Evolutionary conservation across 2,329 filamentous ascomycete species (phyloP).

Genomic region (Mariannaea sp.): DNA sequence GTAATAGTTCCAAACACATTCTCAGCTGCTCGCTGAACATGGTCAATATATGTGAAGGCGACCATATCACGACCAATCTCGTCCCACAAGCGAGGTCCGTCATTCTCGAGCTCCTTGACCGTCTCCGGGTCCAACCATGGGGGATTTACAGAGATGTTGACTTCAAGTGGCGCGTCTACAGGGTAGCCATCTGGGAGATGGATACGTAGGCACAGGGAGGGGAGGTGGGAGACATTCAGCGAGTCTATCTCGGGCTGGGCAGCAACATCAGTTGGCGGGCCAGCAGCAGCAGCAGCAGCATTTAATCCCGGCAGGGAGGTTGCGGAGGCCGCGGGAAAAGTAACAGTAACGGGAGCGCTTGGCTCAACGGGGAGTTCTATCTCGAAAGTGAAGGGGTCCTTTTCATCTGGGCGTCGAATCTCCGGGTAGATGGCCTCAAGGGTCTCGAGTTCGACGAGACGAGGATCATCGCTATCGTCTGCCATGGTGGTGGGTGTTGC

Average conservation of each 20-base stretch:
- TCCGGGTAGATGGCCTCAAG: slow-evolving; percentile 71
- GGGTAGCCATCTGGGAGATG: slow-evolving; percentile 64
- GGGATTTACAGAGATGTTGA: slow-evolving; percentile 58
- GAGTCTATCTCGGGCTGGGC: slow-evolving; percentile 46
- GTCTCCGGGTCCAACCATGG: slow-evolving; percentile 60
- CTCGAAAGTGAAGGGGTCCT: slow-evolving; percentile 54
- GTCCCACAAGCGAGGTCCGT: slow-evolving; percentile 63
- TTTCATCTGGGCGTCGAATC: slow-evolving; percentile 51
- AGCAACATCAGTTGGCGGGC: slow-evolving; percentile 19
- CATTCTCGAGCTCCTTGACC: slow-evolving; percentile 55
- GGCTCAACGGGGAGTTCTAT: slow-evolving; percentile 64
- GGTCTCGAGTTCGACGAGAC: slow-evolving; percentile 63
- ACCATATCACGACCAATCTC: slow-evolving; percentile 63
- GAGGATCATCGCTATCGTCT: slow-evolving; percentile 55
- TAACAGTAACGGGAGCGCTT: slow-evolving; percentile 58
- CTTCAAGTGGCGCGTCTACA: slow-evolving; percentile 53
- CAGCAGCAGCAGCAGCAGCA: slow-evolving; percentile 3
- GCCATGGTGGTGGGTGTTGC: slow-evolving; percentile 45
- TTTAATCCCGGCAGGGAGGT: slow-evolving; percentile 23
- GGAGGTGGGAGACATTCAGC: slow-evolving; percentile 60
- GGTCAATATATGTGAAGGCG: slow-evolving; percentile 67
- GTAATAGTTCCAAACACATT: slow-evolving; percentile 63
- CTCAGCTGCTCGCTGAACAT: slow-evolving; percentile 62
- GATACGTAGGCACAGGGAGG: slow-evolving; percentile 59
- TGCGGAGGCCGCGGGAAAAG: slow-evolving; percentile 55